Conservation (phyloP, 495 filamentous ascomycete genomes). For the Gamarada debralockiae region DNA sequence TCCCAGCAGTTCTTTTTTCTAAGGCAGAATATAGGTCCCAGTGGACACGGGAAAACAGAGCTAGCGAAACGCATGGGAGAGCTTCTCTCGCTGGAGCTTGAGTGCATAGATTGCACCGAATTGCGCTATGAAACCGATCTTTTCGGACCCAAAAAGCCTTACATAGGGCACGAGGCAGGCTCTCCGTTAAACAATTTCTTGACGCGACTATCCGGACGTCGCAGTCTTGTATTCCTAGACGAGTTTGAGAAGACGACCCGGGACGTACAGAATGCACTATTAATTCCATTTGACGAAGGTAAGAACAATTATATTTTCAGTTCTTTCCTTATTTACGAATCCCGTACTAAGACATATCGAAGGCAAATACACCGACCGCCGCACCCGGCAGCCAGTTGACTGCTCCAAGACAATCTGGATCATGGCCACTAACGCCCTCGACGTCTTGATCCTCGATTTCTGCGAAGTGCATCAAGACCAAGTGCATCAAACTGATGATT, state of each 20-base stretch:
- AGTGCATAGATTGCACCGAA: constrained; percentile 41
- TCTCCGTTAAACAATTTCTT: constrained; percentile 51
- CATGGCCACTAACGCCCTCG: constrained; percentile 46
- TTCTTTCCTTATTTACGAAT: neutral
- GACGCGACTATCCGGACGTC: constrained; percentile 32
- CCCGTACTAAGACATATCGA: neutral
- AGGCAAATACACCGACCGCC: constrained; percentile 43
- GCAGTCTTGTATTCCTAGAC: constrained; percentile 50
- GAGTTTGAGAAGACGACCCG: constrained; percentile 54
- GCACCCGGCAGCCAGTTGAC: constrained; percentile 35
- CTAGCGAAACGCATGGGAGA: constrained; percentile 39
- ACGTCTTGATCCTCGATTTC: constrained; percentile 36
- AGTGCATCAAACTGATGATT: constrained; percentile 18
- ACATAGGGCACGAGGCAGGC: constrained; percentile 32
- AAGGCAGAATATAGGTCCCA: constrained; percentile 43
- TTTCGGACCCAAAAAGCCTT: constrained; percentile 41
- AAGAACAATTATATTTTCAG: constrained; percentile 5
- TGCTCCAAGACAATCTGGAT: constrained; percentile 56
- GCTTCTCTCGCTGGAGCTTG: constrained; percentile 37
- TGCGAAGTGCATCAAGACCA: constrained; percentile 23
- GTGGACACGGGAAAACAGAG: constrained; percentile 52
- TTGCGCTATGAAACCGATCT: constrained; percentile 36
- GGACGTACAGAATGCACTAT: constrained; percentile 36
- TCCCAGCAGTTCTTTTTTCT: constrained; percentile 30
- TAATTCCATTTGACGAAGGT: constrained; percentile 44